Conservation (phyloP, 202 grass and related monocot species). For the Dendrocalamus latiflorus region DNA sequence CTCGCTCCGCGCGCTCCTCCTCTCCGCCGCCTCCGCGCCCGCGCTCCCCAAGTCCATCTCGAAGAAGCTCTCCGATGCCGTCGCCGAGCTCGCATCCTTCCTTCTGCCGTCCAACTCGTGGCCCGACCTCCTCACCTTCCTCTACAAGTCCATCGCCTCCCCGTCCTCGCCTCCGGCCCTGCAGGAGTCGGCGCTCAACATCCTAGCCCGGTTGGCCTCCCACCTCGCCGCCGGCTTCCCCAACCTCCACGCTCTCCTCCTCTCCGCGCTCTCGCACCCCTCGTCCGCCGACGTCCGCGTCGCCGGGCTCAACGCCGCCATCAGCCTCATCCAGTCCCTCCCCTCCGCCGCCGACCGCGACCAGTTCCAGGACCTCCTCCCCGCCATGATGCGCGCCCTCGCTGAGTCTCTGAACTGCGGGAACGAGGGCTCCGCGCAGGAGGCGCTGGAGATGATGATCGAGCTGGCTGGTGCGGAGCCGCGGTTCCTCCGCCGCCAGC, state of each 20-base stretch:
- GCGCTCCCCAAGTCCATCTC: slow-evolving; percentile 50
- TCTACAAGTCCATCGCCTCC: slow-evolving; percentile 60
- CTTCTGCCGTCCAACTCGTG: slow-evolving; percentile 46
- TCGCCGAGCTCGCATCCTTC: slow-evolving; percentile 59
- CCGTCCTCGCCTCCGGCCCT: slow-evolving; percentile 40
- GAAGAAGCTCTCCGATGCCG: slow-evolving; percentile 66
- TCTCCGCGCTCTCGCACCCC: slow-evolving; percentile 56
- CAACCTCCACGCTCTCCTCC: slow-evolving; percentile 45
- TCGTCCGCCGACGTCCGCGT: slow-evolving; percentile 54
- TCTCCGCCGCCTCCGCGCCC: slow-evolving; percentile 35
- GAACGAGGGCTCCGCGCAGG: slow-evolving; percentile 55
- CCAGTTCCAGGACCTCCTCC: slow-evolving; percentile 53
- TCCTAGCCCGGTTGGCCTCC: slow-evolving; percentile 51
- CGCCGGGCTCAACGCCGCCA: slow-evolving; percentile 50
- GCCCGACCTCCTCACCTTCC: slow-evolving; percentile 63
- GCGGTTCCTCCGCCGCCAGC: slow-evolving; percentile 59
- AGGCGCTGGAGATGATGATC: slow-evolving; percentile 78
- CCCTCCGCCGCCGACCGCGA: slow-evolving; percentile 44
- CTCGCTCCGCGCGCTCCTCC: slow-evolving; percentile 48
- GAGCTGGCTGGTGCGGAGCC: slow-evolving; percentile 67
- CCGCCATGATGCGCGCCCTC: slow-evolving; percentile 53
- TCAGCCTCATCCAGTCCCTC: slow-evolving; percentile 63
- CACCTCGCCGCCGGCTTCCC: slow-evolving; percentile 46
- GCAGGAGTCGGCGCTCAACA: slow-evolving; percentile 68
- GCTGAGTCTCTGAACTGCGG: slow-evolving; percentile 53